Evolutionary conservation across 148 eudicot species (phyloP), one percentile per base, ranked within the genome.

Genomic region (Persicaria maculosa): DNA sequence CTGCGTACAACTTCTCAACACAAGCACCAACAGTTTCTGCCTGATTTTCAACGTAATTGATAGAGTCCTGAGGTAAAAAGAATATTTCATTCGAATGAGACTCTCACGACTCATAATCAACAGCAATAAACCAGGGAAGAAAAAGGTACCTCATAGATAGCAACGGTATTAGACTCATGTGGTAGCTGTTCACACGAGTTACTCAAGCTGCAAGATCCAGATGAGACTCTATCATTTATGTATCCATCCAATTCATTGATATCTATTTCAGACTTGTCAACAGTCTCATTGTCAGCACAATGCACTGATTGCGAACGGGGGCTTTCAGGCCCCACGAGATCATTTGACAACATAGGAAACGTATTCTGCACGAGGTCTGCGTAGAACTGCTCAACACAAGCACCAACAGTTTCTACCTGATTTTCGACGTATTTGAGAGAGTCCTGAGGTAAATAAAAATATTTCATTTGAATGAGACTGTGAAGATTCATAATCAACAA

Each of bases 1-100:
- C 93, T 69, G 98, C 71, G 59, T 78, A 93, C 79, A 93, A 86
- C 76, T 88, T 91, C 85, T 93, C 89, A 72, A 93, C 90, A 81
- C 77, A 82, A 44, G 81, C 82, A 76, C 93, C 91, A 64, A 89
- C 93, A 55, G 85, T 87, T 75, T 79, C 81, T 50, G 84, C 88
- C 82, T 89, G 93, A 82, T 85, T 82, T 71, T 88, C 96, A 46
- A 89, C 88, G 79, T 79, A 89, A 75, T 84, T 86, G 71, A 87
- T 85, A 15, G 96, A 86, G 68, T 88, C 96, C 97, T 92, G 81
- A 59, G 61, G 52, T 44, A 53, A 16, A 54, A 72, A 72, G 20
- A 45, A 44, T 70, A 12, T 31, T 71, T 15, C 40, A 31, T 31
- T 31, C 40, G 40, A 31, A 31, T 31, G 40, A 31, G 40, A 31